These are phyloP conservation scores for Citrus australasica DNA, from an alignment of 345 rosid genomes.

Conservation along the genomic window DNA sequence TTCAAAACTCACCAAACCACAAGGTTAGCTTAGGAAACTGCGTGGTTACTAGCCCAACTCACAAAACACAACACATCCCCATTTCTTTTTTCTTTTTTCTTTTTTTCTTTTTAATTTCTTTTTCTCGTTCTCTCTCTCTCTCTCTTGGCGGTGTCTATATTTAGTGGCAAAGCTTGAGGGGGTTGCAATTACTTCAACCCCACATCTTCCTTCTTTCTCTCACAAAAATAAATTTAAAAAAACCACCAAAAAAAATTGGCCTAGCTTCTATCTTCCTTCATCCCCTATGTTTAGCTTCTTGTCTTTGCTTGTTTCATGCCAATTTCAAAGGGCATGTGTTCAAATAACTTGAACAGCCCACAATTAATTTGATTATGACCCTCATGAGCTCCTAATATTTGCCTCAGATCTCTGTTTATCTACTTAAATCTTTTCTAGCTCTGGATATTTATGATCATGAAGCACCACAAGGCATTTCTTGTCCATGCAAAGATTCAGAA, in stretches of 20 bases:
- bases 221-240: conserved; percentile 16
- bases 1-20: conserved; percentile 43
- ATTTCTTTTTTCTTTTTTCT: conserved; percentile 13
- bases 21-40: conserved; percentile 54
- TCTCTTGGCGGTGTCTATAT: conserved; percentile 41
- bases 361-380: conserved; percentile 20
- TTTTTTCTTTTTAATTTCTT: conserved; percentile 2
- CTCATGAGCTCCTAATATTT: conserved; percentile 13
- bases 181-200: conserved; percentile 31
- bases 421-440: conserved; percentile 5
- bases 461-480: background rate
- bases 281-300: conserved; percentile 34
- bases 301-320: conserved; percentile 44
- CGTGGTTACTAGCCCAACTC: conserved; percentile 37
- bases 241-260: conserved; percentile 13
- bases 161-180: conserved; percentile 34
- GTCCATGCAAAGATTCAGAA: background rate
- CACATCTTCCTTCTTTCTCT: conserved; percentile 53
- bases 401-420: conserved; percentile 20
- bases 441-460: conserved; percentile 2
- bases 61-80: background rate
- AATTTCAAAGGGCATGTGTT: conserved; percentile 28
- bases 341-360: too few species aligned
- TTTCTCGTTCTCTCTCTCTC: conserved; percentile 15
- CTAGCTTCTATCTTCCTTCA: conserved; percentile 3